These are phyloP conservation scores for Suhomyces xylopsoci DNA, from an alignment of 805 yeast genomes.

Conservation along the genomic window DNA sequence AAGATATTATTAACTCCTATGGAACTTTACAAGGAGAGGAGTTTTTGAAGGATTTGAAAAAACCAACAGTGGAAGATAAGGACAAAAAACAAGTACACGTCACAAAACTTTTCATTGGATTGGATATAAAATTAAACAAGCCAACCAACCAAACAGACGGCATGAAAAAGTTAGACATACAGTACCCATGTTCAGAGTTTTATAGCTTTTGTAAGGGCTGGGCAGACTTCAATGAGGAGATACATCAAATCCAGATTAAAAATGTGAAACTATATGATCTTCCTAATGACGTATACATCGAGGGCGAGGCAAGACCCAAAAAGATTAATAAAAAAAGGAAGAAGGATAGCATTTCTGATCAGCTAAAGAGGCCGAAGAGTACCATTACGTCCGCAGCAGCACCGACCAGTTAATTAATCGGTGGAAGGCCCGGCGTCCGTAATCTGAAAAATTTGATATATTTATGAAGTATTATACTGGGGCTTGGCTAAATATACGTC, in stretches of 20 bases:
- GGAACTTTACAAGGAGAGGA: slow-evolving; percentile 58
- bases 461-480: too few relatives aligned
- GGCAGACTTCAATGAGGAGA: slow-evolving; percentile 60
- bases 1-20: slow-evolving; percentile 40
- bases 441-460: too few relatives aligned
- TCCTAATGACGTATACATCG: slow-evolving; percentile 76
- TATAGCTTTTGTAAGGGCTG: slow-evolving; percentile 75
- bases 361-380: slow-evolving; percentile 22
- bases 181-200: slow-evolving; percentile 87
- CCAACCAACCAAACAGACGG: slow-evolving; percentile 16
- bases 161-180: slow-evolving; percentile 72
- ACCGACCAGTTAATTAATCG: too few relatives aligned
- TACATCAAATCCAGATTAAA: slow-evolving; percentile 60
- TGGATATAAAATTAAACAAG: slow-evolving; percentile 39
- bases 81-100: slow-evolving; percentile 44
- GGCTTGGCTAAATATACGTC: too few relatives aligned
- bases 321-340: slow-evolving; percentile 15
- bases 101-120: slow-evolving; percentile 78
- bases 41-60: neutral
- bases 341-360: neutral
- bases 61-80: too few relatives aligned
- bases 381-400: neutral
- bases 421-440: too few relatives aligned
- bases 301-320: slow-evolving; percentile 72
- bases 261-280: slow-evolving; percentile 76